A percentile compares a stretch with the other conserved stretches of the same genome.
phyloP scores from a whole-genome alignment of 2,329 filamentous ascomycete species.

The Zymoseptoria pseudotritici region DNA sequence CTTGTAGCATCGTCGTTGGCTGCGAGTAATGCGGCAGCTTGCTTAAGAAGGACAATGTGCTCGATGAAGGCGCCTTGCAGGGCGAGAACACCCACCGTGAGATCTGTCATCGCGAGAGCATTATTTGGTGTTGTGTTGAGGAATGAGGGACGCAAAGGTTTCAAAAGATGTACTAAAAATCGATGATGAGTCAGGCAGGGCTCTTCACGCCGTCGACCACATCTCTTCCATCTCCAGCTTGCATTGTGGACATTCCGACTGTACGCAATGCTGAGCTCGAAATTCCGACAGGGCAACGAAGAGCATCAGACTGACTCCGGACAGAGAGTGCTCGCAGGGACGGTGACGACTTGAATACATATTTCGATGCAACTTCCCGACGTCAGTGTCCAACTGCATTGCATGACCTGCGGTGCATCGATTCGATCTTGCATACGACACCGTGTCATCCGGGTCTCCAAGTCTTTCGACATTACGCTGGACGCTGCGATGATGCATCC shows the following conservation, averaged over 20 bases:
- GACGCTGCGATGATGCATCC: background rate
- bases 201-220: background rate
- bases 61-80: conserved; percentile 92
- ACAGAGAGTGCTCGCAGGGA: background rate
- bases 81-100: conserved; percentile 59
- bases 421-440: background rate
- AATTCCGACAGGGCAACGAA: background rate
- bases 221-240: background rate
- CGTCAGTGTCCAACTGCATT: background rate
- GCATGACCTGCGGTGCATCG: background rate
- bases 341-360: background rate
- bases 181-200: background rate
- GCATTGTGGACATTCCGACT: background rate
- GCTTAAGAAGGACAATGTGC: conserved; percentile 68
- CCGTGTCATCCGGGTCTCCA: background rate
- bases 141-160: background rate
- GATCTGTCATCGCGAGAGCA: conserved; percentile 14
- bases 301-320: background rate
- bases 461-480: no score
- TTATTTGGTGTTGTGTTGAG: background rate
- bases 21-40: conserved; percentile 52
- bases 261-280: no score
- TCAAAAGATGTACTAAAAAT: background rate
- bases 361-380: background rate
- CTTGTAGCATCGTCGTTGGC: background rate